These are phyloP conservation scores for Epichloe aotearoae DNA, from an alignment of 2,329 filamentous ascomycete species.

Conservation along the genomic window DNA sequence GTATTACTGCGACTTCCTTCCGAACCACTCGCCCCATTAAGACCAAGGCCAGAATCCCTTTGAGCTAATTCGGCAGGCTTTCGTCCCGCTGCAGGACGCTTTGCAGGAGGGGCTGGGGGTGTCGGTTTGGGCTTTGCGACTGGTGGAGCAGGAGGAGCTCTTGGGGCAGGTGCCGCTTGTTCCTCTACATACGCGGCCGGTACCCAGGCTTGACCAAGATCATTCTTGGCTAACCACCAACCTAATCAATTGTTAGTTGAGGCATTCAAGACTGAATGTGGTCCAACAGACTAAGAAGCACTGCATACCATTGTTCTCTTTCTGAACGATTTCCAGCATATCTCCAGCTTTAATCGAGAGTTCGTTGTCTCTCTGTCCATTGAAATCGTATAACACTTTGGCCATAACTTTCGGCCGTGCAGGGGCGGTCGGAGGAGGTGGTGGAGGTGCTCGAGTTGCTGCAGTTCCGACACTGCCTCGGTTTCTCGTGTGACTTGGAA, in stretches of 20 bases:
- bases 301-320: slow-evolving; percentile 78
- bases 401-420: slow-evolving; percentile 57
- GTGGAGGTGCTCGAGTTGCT: slow-evolving; percentile 45
- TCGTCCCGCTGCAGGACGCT: slow-evolving; percentile 58
- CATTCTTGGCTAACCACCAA: slow-evolving; percentile 88
- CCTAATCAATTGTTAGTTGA: slow-evolving; percentile 39
- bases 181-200: slow-evolving; percentile 92
- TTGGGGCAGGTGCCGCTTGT: slow-evolving; percentile 48
- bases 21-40: slow-evolving; percentile 42
- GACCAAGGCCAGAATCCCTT: slow-evolving; percentile 57
- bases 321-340: slow-evolving; percentile 78
- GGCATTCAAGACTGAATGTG: background rate
- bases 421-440: slow-evolving; percentile 52
- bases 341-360: slow-evolving; percentile 69
- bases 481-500: slow-evolving; percentile 42
- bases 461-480: slow-evolving; percentile 38
- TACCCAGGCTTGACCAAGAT: slow-evolving; percentile 70
- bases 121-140: slow-evolving; percentile 47
- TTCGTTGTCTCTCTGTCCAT: slow-evolving; percentile 72
- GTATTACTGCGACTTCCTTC: slow-evolving; percentile 56
- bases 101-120: slow-evolving; percentile 66
- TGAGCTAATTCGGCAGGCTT: slow-evolving; percentile 59
- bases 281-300: background rate
- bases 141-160: slow-evolving; percentile 53
- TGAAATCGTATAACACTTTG: slow-evolving; percentile 88